phyloP scores from a whole-genome alignment of 2,329 filamentous ascomycete species.

The Elsinoe australis region DNA sequence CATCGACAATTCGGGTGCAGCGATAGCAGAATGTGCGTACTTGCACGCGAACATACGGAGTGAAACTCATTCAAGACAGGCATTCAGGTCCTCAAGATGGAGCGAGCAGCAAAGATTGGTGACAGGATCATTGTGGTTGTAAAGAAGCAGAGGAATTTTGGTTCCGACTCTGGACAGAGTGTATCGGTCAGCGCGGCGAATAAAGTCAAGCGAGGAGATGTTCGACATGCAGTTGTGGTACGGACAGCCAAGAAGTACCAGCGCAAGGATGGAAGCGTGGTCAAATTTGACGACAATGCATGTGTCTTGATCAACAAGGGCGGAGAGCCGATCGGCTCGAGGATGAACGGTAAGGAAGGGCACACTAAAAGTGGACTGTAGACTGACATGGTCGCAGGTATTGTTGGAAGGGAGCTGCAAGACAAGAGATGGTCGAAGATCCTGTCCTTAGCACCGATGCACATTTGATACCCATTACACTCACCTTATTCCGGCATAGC shows the following conservation, averaged over 20 bases:
- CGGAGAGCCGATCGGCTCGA: slow-evolving; percentile 87
- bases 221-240: slow-evolving; percentile 91
- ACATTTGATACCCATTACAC: slow-evolving; percentile 45
- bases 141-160: slow-evolving; percentile 82
- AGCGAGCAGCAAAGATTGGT: slow-evolving; percentile 84
- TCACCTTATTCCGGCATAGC: slow-evolving; percentile 17
- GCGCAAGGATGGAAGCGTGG: slow-evolving; percentile 77
- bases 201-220: slow-evolving; percentile 94
- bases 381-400: slow-evolving; percentile 43
- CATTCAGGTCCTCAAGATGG: slow-evolving; percentile 84
- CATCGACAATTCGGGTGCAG: slow-evolving; percentile 99
- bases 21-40: slow-evolving; percentile 73
- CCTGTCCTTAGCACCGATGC: slow-evolving; percentile 82
- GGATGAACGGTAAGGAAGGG: slow-evolving; percentile 62
- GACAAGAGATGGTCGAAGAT: slow-evolving; percentile 98
- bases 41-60: background rate
- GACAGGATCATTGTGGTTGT: slow-evolving; percentile 97
- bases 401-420: slow-evolving; percentile 83
- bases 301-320: slow-evolving; percentile 96
- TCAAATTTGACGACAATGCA: slow-evolving; percentile 95
- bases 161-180: slow-evolving; percentile 61
- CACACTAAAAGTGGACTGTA: background rate
- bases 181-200: slow-evolving; percentile 67
- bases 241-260: slow-evolving; percentile 83
- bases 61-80: background rate